Evolutionary conservation across 768 basidiomycete species (phyloP), one percentile per base, ranked within the genome.

Genomic region (Xerocomellus intermedius): DNA sequence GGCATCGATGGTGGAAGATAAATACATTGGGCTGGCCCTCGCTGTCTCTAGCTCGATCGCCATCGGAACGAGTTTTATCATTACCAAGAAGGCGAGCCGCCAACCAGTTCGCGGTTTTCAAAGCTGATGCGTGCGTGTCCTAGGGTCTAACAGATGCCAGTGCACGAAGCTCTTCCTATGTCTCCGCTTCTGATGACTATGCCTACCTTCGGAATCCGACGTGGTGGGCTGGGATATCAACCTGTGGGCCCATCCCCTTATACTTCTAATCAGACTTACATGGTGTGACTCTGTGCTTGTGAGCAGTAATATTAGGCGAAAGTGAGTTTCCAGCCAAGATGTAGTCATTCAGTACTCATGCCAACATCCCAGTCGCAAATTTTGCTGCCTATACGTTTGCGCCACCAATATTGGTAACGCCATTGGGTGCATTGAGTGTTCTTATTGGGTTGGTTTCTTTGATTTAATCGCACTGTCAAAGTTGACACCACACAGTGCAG

Each of bases 361-460:
- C 48, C 19, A 9, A 22, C 36, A 9, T 33, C 24, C 42, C 58
- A 89, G 86, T 87, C 55, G 89, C 89, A 52, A 91, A 91, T 74
- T 98, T 98, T 73, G 94, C 95, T 8, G 96, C 96, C 8, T 98
- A 98, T 69, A 91, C 94, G 0, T 99, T 98, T 64, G 97, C 97
- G 2, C 97, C 96, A 57, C 92, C 97, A 63, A 95, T 98, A 67
- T 79, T 99, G 52, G 94, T 99, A n/a, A 98, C 96, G 1, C 97
- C 97, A 1, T 75, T 99, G n/a, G 97, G 97, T 51, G 94, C 96
- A 21, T 78, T 97, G 41, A 95, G 92, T 69, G 97, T 99, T 13
- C 81, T 99, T 59, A 91, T 99, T 56, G 97, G 96, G 95, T 96
- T 64, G 56, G 86, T 74, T 12, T 16, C 30, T 24, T 56, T 41